A percentile compares a stretch with the other conserved stretches of the same genome.
Evolutionary conservation across 495 filamentous ascomycete genomes (phyloP).

Genomic region (Podospora pseudopauciseta): DNA sequence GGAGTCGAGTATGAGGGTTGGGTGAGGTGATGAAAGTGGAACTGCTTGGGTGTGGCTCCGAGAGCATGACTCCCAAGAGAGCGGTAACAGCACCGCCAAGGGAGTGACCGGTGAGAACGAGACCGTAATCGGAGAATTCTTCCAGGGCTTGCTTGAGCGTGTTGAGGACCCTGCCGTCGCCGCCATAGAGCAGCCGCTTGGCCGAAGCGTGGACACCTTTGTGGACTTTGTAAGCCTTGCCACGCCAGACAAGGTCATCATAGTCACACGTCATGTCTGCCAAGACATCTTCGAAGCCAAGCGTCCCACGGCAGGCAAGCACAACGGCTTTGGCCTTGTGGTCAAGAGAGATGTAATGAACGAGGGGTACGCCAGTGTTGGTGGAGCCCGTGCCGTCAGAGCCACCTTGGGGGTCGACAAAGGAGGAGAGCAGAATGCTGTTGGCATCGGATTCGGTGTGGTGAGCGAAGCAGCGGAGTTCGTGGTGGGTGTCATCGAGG

Average conservation of each 20-base stretch:
- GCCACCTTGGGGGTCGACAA: constrained; percentile 70
- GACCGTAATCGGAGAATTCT: constrained; percentile 67
- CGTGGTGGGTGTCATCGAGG: constrained; percentile 55
- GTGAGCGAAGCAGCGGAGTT: constrained; percentile 68
- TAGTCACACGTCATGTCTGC: constrained; percentile 82
- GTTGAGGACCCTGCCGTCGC: constrained; percentile 61
- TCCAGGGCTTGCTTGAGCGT: constrained; percentile 69
- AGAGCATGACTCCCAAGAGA: constrained; percentile 69
- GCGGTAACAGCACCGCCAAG: constrained; percentile 73
- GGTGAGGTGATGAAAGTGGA: constrained; percentile 46
- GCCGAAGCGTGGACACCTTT: constrained; percentile 82
- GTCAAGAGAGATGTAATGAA: constrained; percentile 75
- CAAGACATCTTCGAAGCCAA: constrained; percentile 77
- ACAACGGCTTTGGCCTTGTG: constrained; percentile 76
- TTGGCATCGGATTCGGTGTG: constrained; percentile 64
- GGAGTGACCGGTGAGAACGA: constrained; percentile 74
- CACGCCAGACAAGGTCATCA: constrained; percentile 65
- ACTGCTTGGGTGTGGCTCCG: constrained; percentile 50
- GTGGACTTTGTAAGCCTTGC: constrained; percentile 67
- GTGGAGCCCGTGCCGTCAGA: constrained; percentile 68
- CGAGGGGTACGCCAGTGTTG: constrained; percentile 69
- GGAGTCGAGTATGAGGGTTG: constrained; percentile 41
- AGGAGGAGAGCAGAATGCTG: constrained; percentile 71
- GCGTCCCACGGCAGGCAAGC: constrained; percentile 69
- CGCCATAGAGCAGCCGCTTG: constrained; percentile 61